These are phyloP conservation scores for Suhomyces sp. DNA, from an alignment of 805 yeast genomes.

Conservation along the genomic window DNA sequence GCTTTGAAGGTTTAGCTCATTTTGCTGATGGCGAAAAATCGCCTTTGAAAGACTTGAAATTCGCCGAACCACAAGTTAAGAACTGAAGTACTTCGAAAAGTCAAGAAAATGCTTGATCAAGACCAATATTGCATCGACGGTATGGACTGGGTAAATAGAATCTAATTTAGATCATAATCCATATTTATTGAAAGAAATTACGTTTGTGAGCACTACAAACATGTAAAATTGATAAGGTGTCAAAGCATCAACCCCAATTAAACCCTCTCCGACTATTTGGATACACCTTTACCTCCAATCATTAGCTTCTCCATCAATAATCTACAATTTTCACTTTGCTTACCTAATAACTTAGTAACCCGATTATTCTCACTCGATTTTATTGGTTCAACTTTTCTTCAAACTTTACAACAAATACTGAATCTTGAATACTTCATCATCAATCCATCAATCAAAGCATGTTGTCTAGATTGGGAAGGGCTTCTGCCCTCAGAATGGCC, in stretches of 20 bases:
- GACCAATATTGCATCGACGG: neutral
- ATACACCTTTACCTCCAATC: neutral
- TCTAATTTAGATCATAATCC: too few relatives aligned
- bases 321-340: neutral
- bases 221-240: too few relatives aligned
- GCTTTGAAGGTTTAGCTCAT: conserved; percentile 30
- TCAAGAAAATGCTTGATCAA: too few relatives aligned
- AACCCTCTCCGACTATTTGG: too few relatives aligned
- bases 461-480: conserved; percentile 31
- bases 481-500: too few relatives aligned
- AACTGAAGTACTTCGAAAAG: too few relatives aligned
- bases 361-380: conserved; percentile 10
- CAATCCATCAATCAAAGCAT: conserved; percentile 11
- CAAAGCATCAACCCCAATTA: too few relatives aligned
- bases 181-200: too few relatives aligned
- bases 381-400: conserved; percentile 12
- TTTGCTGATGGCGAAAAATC: conserved; percentile 40
- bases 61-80: conserved; percentile 37
- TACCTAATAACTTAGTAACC: conserved; percentile 5
- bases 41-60: conserved; percentile 36
- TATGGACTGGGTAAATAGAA: too few relatives aligned
- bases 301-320: neutral
- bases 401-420: neutral
- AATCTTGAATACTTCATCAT: neutral
- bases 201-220: too few relatives aligned